Percentiles rank a stretch among this genome's conserved stretches.
Conservation (phyloP, 2,329 filamentous ascomycete genomes). For the Phialophora expanda region DNA sequence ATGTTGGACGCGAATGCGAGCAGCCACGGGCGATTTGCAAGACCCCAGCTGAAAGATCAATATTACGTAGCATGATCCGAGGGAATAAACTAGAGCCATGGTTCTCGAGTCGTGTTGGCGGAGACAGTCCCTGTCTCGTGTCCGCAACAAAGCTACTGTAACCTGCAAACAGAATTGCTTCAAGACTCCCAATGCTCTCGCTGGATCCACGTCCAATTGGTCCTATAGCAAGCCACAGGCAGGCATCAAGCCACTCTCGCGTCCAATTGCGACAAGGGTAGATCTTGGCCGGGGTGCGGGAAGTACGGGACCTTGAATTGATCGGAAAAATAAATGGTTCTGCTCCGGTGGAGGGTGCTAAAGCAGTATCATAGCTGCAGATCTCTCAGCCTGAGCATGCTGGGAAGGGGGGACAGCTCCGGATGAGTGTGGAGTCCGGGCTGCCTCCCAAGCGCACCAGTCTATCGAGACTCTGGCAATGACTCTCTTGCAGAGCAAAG, state of each 20-base stretch:
- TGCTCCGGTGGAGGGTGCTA: background rate
- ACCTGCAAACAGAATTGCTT: background rate
- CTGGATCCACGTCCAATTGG: background rate
- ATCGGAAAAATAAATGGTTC: background rate
- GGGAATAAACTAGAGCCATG: conserved; percentile 10
- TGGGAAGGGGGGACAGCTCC: background rate
- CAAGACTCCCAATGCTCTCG: background rate
- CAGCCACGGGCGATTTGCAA: background rate
- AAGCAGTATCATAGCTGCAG: background rate
- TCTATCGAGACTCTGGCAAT: background rate
- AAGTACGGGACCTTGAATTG: background rate
- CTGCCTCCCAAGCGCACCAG: background rate
- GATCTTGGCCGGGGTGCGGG: background rate
- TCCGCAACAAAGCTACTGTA: background rate
- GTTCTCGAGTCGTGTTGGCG: background rate
- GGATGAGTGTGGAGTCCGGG: background rate
- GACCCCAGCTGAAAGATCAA: conserved; percentile 2
- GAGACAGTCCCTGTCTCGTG: background rate
- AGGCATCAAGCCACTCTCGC: background rate
- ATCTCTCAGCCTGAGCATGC: background rate
- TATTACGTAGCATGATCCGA: background rate
- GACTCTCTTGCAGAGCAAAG: background rate
- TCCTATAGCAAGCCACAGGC: background rate
- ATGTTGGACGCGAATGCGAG: conserved; percentile 1
- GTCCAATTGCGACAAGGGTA: background rate